Evolutionary conservation across 2,329 filamentous ascomycete species (phyloP), one percentile per base, ranked within the genome.

Genomic region (Teratosphaeriaceae sp.): DNA sequence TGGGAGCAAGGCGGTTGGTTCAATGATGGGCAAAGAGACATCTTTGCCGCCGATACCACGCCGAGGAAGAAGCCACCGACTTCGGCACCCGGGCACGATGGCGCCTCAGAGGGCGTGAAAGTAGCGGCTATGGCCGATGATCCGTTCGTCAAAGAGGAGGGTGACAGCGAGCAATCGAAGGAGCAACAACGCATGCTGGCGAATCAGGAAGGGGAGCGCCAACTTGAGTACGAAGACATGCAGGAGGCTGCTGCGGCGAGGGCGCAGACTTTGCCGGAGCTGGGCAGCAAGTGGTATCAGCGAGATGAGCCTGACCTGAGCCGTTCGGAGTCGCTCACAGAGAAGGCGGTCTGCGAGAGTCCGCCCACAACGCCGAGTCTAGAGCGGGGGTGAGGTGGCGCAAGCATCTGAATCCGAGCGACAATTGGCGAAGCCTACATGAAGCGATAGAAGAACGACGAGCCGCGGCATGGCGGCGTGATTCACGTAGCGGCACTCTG

Each of bases 1-100:
- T 95, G 88, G 88, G 88, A 94, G 54, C 69, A 71, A n/a, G 88
- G 88, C 3, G 88, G 88, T 1, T 95, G 88, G 88, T 92, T 94
- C 50, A 62, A 68, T 13, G 53, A 59, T n/a, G 58, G 56, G 3
- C 58, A 66, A 43, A 56, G 63, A 42, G 61, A 63, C 43, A 52
- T 64, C 1, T 62, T 62, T 2, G 59, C 62, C 7, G 66, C 62
- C 1, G 45, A 61, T 5, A 72, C 69, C 0, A 56, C 49, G 20
- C 69, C 61, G 26, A 57, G 44, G 38, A 27, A 43, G 23, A 15
- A 48, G 26, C 50, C 49, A 20, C 55, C 56, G 4, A 47, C 44
- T 23, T 47, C 31, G 8, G 48, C 47, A 20, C 45, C 43, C 18
- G 45, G 38, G 2, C 37, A 42, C 13, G 23, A 42, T 23, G 42